Evolutionary conservation across 176 grass and related monocot species (phyloP).

Genomic region (Poa pratensis): DNA sequence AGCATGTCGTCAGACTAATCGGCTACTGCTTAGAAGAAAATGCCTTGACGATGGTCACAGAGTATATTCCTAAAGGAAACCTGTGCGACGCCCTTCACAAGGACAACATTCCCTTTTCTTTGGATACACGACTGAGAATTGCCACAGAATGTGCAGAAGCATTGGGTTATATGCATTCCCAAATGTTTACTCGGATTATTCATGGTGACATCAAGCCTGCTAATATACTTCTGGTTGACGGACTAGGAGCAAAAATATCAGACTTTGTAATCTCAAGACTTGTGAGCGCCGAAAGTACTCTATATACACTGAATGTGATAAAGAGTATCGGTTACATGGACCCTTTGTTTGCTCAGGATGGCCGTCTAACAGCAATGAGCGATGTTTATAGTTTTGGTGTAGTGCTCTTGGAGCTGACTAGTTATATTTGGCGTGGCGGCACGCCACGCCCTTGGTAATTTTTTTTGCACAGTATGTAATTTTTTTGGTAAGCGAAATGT

Average conservation of each 20-base stretch:
- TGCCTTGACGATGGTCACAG: neutral
- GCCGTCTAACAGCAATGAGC: neutral
- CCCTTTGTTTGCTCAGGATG: neutral
- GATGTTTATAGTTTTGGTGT: neutral
- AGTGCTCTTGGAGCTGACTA: neutral
- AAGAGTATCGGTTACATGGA: neutral
- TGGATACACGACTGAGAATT: neutral
- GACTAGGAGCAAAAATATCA: neutral
- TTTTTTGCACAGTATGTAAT: too few species aligned
- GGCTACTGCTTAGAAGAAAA: neutral
- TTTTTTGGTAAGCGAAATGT: too few species aligned
- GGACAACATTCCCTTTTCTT: neutral
- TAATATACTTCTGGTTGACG: conserved; percentile 24
- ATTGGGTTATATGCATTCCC: neutral
- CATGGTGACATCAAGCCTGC: conserved; percentile 34
- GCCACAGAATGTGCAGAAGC: neutral
- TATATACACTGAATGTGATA: neutral
- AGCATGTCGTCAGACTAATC: neutral
- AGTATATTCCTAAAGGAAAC: neutral
- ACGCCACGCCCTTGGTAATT: too few species aligned
- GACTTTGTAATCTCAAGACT: conserved; percentile 39
- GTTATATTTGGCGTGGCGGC: too few species aligned
- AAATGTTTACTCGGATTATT: conserved; percentile 7
- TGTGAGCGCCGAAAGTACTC: neutral
- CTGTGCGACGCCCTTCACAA: neutral